These are phyloP conservation scores for Pelomyxa schiedti DNA, from an alignment of 78 protist species.

Conservation along the genomic window DNA sequence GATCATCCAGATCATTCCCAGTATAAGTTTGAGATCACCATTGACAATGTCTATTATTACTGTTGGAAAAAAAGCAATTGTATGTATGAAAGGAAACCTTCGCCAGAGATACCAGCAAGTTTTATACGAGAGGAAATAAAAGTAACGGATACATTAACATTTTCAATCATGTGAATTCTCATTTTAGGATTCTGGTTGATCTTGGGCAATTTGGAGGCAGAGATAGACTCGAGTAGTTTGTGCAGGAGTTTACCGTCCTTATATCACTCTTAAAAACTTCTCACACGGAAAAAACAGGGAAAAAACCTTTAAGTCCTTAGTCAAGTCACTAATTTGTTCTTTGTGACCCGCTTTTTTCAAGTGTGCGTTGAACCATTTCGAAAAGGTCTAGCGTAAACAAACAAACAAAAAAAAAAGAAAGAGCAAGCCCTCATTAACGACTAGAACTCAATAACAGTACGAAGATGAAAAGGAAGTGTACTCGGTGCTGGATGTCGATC, in stretches of 20 bases:
- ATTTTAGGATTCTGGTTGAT: background rate
- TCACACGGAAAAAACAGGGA: too few species aligned
- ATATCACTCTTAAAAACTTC: too few species aligned
- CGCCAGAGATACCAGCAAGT: too few species aligned
- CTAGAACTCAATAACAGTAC: too few species aligned
- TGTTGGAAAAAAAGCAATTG: conserved; percentile 32
- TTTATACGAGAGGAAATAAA: conserved; percentile 8
- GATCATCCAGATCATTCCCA: conserved; percentile 65
- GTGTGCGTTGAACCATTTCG: background rate
- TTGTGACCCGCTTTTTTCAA: background rate
- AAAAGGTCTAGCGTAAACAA: too few species aligned
- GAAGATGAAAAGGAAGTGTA: too few species aligned
- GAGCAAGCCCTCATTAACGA: too few species aligned
- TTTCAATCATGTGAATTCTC: background rate
- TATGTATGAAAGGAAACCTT: conserved; percentile 12
- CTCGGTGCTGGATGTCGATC: too few species aligned
- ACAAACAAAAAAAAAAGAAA: too few species aligned
- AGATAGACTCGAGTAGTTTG: background rate
- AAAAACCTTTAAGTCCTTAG: background rate
- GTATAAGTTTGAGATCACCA: conserved; percentile 47
- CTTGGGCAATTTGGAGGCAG: background rate
- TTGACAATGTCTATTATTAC: conserved; percentile 19
- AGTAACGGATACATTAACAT: conserved; percentile 24
- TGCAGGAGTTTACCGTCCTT: background rate
- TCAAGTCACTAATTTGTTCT: background rate